Base-by-base conservation (phyloP, 768 basidiomycete genomes). In the Pisolithus orientalis region DNA sequence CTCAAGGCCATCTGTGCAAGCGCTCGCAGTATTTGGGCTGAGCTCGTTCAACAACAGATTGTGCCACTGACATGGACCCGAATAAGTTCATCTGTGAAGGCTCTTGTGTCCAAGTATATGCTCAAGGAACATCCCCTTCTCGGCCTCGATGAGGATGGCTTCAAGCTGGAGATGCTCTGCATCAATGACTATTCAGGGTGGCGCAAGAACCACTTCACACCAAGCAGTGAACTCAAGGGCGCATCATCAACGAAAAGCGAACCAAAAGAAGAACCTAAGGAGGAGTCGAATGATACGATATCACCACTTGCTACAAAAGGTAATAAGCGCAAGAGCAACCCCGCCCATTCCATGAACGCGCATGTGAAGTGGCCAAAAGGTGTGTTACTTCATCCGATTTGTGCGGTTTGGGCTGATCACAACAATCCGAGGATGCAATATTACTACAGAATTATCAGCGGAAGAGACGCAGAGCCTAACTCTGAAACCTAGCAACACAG, bases 191-290 rank as follows among this genome's bases (percentile, higher is more conserved):
- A 39, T 39, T 39, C 13, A 13, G 38, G 38, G 8, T 39, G 38
- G 38, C 17, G 5, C 38, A 39, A 39, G 17, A 39, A 39, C 38
- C 38, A 39, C 13, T 2, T 9, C 38, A 39, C 38, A 14, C 13
- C 38, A 46, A 52, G 62, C 46, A 64, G 66, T 32, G 57, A 14
- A 39, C 3, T 5, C 6, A 39, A 39, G 6, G 38, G 7, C 17
- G 5, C 2, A 1, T 39, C 38, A 39, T 39, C 38, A 39, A 39
- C 4, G 6, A 39, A 39, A 39, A 5, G 6, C 17, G 5, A 13
- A 39, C 38, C 38, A 8, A 39, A 39, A 17, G 38, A 39, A 39
- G 38, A 39, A 39, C 2, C 21, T 2, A 21, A 21, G 21, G 21
- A 21, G 21, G 38, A 39, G 13, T 2, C 38, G 1, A 39, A 8